Percentiles rank a stretch among this genome's conserved stretches.
These are phyloP conservation scores for Jatropha curcas DNA, from an alignment of 345 rosid species.

Conservation along the genomic window DNA sequence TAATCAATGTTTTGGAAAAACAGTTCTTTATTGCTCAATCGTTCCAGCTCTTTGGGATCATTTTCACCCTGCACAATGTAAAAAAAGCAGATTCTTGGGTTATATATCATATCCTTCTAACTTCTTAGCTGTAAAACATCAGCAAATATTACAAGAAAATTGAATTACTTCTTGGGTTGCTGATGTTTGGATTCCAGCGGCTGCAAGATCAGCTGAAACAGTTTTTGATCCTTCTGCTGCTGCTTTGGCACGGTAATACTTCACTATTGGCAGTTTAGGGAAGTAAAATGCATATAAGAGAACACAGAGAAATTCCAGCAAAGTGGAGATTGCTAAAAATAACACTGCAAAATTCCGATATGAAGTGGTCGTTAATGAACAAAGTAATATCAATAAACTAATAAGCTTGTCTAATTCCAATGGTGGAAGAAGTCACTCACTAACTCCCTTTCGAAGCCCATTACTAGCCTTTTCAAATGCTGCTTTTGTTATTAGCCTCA, in stretches of 20 bases:
- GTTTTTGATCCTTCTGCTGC: conserved; percentile 88
- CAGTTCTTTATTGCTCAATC: conserved; percentile 60
- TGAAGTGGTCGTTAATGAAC: neutral
- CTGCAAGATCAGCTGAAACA: conserved; percentile 78
- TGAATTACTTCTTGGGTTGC: conserved; percentile 16
- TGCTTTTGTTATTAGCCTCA: conserved; percentile 76
- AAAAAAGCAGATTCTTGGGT: no score
- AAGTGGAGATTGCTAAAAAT: conserved; percentile 71
- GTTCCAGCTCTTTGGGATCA: conserved; percentile 32
- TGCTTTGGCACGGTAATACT: conserved; percentile 81
- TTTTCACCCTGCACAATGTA: conserved; percentile 44
- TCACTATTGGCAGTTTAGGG: conserved; percentile 76
- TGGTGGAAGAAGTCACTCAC: conserved; percentile 40
- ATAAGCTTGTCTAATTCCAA: neutral
- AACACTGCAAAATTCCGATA: conserved; percentile 46
- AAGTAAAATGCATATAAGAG: conserved; percentile 61
- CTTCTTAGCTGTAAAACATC: no score
- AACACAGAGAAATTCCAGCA: conserved; percentile 62
- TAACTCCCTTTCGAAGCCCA: conserved; percentile 79
- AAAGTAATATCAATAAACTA: neutral
- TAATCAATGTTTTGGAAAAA: conserved; percentile 64
- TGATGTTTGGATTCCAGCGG: conserved; percentile 67
- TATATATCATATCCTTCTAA: no score
- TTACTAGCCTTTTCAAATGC: conserved; percentile 59
- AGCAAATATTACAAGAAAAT: neutral